phyloP scores from a whole-genome alignment of 306 rosid genomes.

The Pyrus pyrifolia region DNA sequence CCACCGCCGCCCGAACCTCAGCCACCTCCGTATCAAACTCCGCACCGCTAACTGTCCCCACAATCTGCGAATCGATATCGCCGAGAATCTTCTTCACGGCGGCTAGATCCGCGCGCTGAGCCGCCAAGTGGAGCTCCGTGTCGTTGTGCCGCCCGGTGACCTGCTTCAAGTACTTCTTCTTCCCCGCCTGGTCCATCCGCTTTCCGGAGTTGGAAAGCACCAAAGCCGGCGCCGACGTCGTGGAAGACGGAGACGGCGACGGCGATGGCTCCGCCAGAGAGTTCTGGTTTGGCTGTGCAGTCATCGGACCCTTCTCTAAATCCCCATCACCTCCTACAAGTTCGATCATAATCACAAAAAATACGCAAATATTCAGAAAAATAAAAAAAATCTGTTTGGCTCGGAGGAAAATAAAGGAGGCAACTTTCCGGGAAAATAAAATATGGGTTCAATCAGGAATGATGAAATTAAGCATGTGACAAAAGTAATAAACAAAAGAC shows the following conservation, averaged over 20 bases:
- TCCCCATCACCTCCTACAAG: constrained; percentile 41
- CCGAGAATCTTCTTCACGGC: constrained; percentile 80
- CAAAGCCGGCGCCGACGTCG: constrained; percentile 74
- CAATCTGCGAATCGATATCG: constrained; percentile 70
- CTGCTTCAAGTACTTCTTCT: constrained; percentile 95
- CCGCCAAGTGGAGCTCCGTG: constrained; percentile 93
- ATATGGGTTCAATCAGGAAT: not conserved
- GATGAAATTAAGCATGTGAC: not conserved
- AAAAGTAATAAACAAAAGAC: not conserved
- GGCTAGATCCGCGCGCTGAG: constrained; percentile 84
- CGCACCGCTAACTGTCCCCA: constrained; percentile 52
- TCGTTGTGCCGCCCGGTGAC: constrained; percentile 97
- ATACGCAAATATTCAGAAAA: not conserved
- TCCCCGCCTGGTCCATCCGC: constrained; percentile 91
- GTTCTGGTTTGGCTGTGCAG: constrained; percentile 24
- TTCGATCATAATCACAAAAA: not conserved
- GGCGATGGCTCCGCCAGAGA: constrained; percentile 43
- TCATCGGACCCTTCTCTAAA: constrained; percentile 31
- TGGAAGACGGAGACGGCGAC: constrained; percentile 54
- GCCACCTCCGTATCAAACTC: constrained; percentile 71
- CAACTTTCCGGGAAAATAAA: not conserved
- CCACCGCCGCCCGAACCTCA: constrained; percentile 77
- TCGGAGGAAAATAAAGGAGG: not conserved
- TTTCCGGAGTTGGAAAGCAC: constrained; percentile 91
- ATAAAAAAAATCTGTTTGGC: not conserved